Conservation (phyloP, 1,284 basidiomycete genomes). For the Cystobasidium pallidum region DNA sequence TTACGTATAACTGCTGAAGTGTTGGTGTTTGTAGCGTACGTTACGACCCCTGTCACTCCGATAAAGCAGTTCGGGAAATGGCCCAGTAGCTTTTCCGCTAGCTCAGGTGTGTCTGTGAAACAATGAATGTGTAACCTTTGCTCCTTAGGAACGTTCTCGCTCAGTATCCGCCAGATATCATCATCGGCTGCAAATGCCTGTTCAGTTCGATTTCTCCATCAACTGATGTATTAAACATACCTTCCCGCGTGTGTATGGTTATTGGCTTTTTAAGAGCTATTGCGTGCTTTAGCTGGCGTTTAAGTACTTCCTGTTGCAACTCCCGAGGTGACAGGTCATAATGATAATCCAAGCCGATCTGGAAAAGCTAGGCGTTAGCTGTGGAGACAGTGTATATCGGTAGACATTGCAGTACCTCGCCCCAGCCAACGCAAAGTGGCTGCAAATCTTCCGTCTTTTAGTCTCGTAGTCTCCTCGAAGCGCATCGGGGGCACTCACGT, state of each 20-base stretch:
- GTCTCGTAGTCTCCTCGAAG: conserved; percentile 51
- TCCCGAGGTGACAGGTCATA: conserved; percentile 73
- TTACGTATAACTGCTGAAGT: conserved; percentile 66
- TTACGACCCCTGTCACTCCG: conserved; percentile 80
- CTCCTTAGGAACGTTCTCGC: conserved; percentile 68
- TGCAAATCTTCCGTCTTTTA: conserved; percentile 57
- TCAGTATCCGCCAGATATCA: conserved; percentile 74
- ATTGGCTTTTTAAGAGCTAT: conserved; percentile 70
- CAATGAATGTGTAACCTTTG: conserved; percentile 74
- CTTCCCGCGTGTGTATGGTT: conserved; percentile 72
- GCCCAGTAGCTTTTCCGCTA: conserved; percentile 69
- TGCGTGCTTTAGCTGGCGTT: conserved; percentile 68
- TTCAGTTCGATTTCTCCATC: background rate
- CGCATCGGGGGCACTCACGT: conserved; percentile 67
- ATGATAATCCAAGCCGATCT: conserved; percentile 82
- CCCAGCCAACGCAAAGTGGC: conserved; percentile 78
- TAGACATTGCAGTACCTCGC: too few species aligned
- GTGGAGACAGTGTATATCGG: too few species aligned
- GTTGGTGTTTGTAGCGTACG: conserved; percentile 71
- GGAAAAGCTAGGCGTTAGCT: background rate
- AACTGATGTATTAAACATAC: conserved; percentile 11
- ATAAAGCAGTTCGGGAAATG: conserved; percentile 78
- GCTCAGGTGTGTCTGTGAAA: conserved; percentile 75
- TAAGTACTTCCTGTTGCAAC: conserved; percentile 68
- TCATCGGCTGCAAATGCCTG: conserved; percentile 73